phyloP scores from a whole-genome alignment of 148 eudicot species.

The Fagopyrum tataricum region DNA sequence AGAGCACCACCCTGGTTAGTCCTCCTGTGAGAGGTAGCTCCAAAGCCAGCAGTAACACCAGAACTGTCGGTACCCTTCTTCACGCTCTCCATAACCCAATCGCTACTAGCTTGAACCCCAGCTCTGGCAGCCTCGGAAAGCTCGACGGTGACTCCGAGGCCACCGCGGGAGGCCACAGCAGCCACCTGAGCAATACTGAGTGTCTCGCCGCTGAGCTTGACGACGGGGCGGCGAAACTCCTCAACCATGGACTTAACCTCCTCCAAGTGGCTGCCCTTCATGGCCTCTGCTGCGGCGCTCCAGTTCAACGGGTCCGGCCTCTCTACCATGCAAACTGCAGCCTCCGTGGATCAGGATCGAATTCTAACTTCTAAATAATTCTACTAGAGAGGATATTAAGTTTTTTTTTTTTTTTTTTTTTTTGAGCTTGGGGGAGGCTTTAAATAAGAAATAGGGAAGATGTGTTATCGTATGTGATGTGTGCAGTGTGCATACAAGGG shows the following conservation, averaged over 20 bases:
- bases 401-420: neutral
- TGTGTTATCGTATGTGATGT: conserved; percentile 1
- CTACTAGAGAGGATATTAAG: neutral
- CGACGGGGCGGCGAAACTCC: conserved; percentile 31
- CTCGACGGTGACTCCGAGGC: conserved; percentile 21
- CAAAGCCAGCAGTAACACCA: conserved; percentile 38
- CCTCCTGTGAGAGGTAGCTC: conserved; percentile 40
- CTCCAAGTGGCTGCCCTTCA: conserved; percentile 29
- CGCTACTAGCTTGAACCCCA: conserved; percentile 35
- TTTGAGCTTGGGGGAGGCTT: conserved; percentile 17
- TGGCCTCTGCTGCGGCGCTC: conserved; percentile 25
- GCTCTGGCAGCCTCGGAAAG: conserved; percentile 29
- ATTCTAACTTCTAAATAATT: neutral
- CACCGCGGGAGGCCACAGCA: conserved; percentile 16
- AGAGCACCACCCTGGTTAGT: conserved; percentile 36
- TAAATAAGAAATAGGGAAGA: conserved; percentile 23
- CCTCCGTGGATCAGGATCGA: neutral
- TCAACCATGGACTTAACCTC: conserved; percentile 37
- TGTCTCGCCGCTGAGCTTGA: conserved; percentile 24
- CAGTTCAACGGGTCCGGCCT: conserved; percentile 26
- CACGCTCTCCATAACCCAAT: conserved; percentile 38
- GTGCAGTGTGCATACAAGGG: neutral
- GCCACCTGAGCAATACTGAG: conserved; percentile 33
- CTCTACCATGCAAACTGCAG: conserved; percentile 2
- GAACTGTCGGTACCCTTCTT: conserved; percentile 33